Evolutionary conservation across 139 green algal genomes (phyloP), one percentile per base, ranked within the genome.

Genomic region (Klebsormidium nitens): DNA sequence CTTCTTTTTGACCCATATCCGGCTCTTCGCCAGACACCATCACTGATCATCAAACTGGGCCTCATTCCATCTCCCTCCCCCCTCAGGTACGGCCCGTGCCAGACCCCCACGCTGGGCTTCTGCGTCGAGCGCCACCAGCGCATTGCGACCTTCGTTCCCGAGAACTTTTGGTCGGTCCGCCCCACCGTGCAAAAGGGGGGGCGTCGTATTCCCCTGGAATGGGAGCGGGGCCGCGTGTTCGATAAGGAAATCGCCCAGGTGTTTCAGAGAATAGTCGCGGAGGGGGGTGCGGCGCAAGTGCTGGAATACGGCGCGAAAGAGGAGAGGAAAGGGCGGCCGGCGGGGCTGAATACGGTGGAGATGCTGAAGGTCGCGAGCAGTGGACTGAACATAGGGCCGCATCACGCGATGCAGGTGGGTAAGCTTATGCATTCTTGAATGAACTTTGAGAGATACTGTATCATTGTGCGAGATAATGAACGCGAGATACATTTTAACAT

Each of bases 41-140:
- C n/a, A n/a, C n/a, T n/a, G n/a, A n/a, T n/a, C n/a, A n/a, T n/a
- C n/a, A n/a, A n/a, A n/a, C n/a, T 55, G 46, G 46, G 23, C 23
- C 23, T 55, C 46, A 55, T 55, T 55, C 23, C 46, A 31, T 55
- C 11, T 63, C 8, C 55, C 8, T 63, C 14, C 8, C 55, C 29
- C 55, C 14, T 14, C 55, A 63, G n/a, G 5, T 96, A 97, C 81
- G 91, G 91, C 1, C 92, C 92, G 32, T 97, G 92, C 77, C 92
- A 97, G 82, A 97, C 96, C 70, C 93, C 93, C 32, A 98, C 93
- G 1, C 84, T 98, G 46, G 91, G 91, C 2, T 85, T 98, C 52
- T 95, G 97, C 49, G 93, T 98, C 64, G 84, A 96, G 81, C 81
- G 93, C 3, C 81, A 85, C 0, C 97, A 95, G 89, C 88, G 96